These are phyloP conservation scores for Punica granatum DNA, from an alignment of 345 rosid species.

Conservation along the genomic window DNA sequence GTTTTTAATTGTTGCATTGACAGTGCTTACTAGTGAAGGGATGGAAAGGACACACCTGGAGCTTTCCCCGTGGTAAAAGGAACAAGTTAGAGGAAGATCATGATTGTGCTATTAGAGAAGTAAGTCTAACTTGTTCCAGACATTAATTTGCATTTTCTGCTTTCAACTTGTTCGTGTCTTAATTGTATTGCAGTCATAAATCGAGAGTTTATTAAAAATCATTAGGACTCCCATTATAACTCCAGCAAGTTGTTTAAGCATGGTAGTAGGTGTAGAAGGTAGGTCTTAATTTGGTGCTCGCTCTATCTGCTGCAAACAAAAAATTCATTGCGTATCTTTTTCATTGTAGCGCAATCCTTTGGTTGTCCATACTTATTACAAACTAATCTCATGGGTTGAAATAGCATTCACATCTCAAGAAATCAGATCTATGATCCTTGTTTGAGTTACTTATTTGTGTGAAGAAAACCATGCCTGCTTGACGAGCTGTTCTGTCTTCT, in stretches of 20 bases:
- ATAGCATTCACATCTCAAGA: no score
- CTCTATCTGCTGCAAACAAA: no score
- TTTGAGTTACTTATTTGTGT: no score
- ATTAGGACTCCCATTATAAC: no score
- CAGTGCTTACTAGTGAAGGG: constrained; percentile 94
- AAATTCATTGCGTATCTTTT: background rate
- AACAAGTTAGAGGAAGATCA: constrained; percentile 96
- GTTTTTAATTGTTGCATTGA: constrained; percentile 13
- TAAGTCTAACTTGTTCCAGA: constrained; percentile 28
- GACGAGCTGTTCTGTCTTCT: background rate
- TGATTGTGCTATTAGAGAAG: constrained; percentile 94
- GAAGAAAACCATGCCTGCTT: background rate
- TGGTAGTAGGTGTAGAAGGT: no score
- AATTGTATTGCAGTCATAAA: no score
- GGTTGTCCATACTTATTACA: no score
- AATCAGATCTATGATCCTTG: no score
- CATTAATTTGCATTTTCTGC: background rate
- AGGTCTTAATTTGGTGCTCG: no score
- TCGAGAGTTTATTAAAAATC: no score
- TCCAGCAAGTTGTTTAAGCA: no score
- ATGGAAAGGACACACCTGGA: constrained; percentile 99
- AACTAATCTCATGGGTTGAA: no score
- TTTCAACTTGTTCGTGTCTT: background rate
- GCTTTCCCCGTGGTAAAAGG: constrained; percentile 97
- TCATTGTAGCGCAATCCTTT: background rate